These are phyloP conservation scores for Pyrus betulifolia DNA, from an alignment of 306 rosid genomes.

Conservation along the genomic window DNA sequence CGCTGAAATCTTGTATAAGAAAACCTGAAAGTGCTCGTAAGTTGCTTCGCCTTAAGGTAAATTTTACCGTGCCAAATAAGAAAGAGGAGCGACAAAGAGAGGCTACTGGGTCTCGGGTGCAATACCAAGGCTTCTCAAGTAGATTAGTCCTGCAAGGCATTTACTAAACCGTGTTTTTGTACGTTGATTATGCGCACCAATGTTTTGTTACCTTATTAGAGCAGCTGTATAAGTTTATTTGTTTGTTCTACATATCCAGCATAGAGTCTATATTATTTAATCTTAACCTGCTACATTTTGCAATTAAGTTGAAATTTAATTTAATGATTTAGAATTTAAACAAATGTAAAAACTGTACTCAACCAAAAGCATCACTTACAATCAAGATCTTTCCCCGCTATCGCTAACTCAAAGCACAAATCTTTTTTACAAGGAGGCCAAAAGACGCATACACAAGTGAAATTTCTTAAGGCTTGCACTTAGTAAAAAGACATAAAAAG, in stretches of 20 bases:
- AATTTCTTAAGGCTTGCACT: slow-evolving; percentile 37
- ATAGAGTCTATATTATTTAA: not conserved
- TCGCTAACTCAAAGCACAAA: slow-evolving; percentile 15
- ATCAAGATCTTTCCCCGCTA: slow-evolving; percentile 33
- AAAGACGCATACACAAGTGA: slow-evolving; percentile 21
- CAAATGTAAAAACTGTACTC: slow-evolving; percentile 13
- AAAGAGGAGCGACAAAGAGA: not conserved
- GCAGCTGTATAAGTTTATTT: not conserved
- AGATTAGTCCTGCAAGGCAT: not conserved
- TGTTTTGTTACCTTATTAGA: slow-evolving; percentile 2
- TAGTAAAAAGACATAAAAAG: slow-evolving; percentile 13
- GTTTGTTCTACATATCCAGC: not conserved
- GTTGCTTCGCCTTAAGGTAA: slow-evolving; percentile 26
- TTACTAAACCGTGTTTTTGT: not conserved
- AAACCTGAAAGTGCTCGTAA: slow-evolving; percentile 33
- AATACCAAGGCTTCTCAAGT: not conserved
- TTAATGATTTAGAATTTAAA: not conserved
- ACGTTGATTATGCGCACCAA: not conserved
- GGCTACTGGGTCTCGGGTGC: not conserved
- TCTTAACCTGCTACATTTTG: not conserved
- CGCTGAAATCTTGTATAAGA: slow-evolving; percentile 43
- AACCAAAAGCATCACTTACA: slow-evolving; percentile 14
- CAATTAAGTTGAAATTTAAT: not conserved
- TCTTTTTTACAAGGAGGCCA: slow-evolving; percentile 38
- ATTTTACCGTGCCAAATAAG: slow-evolving; percentile 19